Base-by-base conservation (phyloP, 306 rosid genomes). In the Fragaria ananassa region DNA sequence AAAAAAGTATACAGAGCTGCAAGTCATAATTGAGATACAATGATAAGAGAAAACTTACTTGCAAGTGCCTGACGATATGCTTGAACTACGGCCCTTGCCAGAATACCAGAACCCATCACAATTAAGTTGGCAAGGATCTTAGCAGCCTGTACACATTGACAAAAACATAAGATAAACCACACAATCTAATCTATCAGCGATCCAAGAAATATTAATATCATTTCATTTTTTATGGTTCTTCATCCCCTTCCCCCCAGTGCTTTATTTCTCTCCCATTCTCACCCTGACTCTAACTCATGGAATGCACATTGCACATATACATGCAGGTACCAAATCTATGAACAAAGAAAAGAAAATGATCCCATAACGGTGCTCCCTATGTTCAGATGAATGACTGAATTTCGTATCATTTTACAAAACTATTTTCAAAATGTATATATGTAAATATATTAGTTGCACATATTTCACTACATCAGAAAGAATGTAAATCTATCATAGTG, bases 41-140 rank as follows among this genome's bases (percentile, higher is more conserved):
- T 42, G 23, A 53, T 6, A 54, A 19, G 29, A 54, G 60, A 71
- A 79, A 47, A 71, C 93, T 85, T 85, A 93, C 98, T 91, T 10
- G 89, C 14, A 77, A 93, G 87, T 0, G 97, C 98, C 81, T 91
- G 93, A 80, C 91, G 98, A 79, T 91, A 93, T 46, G 97, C 98
- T 78, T 87, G 93, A 72, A 86, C 84, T 39, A 93, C 76, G 71
- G 96, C 98, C 85, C 90, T 87, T 27, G 87, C 96, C 86, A 93
- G 75, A 70, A 91, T 86, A 70, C 91, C 89, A 66, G 93, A 89
- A 6, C 98, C 97, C 91, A 88, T 86, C 63, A 93, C 91, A 63
- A 93, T 64, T 69, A 93, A 83, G 81, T 89, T 93, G 7, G 93
- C 96, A 39, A 93, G 90, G 85, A 93, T 82, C 89, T 85, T 93